Conservation (phyloP, 106 monocot genomes). For the Triglochin maritima region DNA sequence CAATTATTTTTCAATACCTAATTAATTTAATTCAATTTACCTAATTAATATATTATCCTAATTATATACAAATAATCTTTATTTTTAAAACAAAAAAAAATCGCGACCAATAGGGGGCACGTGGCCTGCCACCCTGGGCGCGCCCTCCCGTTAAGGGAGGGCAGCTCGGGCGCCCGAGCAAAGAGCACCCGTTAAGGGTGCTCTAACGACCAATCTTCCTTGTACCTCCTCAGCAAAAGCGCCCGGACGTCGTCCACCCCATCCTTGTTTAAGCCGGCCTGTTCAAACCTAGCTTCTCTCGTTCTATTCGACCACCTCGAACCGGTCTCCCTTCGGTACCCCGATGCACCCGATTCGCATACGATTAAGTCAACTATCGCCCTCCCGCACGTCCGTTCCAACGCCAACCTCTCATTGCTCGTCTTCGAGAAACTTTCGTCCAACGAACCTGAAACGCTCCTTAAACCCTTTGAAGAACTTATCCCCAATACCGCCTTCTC, state of each 20-base stretch:
- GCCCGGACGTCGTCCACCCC: slow-evolving; percentile 55
- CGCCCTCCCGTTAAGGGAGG: too few species aligned
- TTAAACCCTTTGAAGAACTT: slow-evolving; percentile 36
- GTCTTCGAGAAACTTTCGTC: slow-evolving; percentile 64
- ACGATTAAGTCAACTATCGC: slow-evolving; percentile 60
- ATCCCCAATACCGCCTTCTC: slow-evolving; percentile 15
- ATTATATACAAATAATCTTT: too few species aligned
- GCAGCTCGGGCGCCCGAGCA: too few species aligned
- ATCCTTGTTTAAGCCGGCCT: slow-evolving; percentile 54
- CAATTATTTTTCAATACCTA: too few species aligned
- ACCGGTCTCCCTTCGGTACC: slow-evolving; percentile 53
- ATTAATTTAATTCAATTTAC: too few species aligned
- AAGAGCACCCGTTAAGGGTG: too few species aligned
- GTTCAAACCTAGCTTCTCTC: slow-evolving; percentile 37
- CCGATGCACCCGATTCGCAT: slow-evolving; percentile 37
- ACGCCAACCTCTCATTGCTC: slow-evolving; percentile 70
- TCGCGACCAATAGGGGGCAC: too few species aligned
- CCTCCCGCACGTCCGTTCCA: slow-evolving; percentile 49
- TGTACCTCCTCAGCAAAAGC: slow-evolving; percentile 54
- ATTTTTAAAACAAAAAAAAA: too few species aligned
- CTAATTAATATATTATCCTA: too few species aligned
- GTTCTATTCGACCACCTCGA: slow-evolving; percentile 39
- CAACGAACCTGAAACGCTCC: slow-evolving; percentile 43
- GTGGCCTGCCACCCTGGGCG: too few species aligned
- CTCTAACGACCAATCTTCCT: slow-evolving; percentile 66